phyloP scores from a whole-genome alignment of 768 basidiomycete species.

The Lactarius deliciosus region DNA sequence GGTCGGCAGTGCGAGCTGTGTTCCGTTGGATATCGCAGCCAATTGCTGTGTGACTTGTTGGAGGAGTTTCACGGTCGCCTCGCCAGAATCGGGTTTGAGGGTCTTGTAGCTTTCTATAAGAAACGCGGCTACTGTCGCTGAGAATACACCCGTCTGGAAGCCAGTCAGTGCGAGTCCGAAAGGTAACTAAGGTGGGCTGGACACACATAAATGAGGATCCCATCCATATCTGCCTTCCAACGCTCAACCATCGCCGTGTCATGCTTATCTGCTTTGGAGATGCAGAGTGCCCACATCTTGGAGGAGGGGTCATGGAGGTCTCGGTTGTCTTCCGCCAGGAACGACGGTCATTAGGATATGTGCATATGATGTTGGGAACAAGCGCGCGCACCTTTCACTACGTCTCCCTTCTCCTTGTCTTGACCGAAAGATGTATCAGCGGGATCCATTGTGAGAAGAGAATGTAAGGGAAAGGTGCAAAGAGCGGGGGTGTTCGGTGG shows the following conservation, averaged over 20 bases:
- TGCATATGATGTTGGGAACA: background rate
- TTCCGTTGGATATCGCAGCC: slow-evolving; percentile 16
- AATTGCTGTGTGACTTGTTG: slow-evolving; percentile 20
- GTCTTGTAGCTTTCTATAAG: slow-evolving; percentile 27
- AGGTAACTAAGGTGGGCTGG: background rate
- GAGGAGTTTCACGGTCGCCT: slow-evolving; percentile 1
- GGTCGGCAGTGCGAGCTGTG: background rate
- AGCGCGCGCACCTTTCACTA: background rate
- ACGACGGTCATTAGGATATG: background rate
- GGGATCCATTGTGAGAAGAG: slow-evolving; percentile 11
- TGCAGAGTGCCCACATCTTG: slow-evolving; percentile 26
- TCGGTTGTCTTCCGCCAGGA: background rate
- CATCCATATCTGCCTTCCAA: slow-evolving; percentile 25
- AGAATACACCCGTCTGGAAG: slow-evolving; percentile 26
- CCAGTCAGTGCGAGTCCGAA: background rate
- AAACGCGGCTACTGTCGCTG: slow-evolving; percentile 27
- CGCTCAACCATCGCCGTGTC: slow-evolving; percentile 16
- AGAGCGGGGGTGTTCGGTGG: background rate
- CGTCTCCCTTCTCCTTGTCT: slow-evolving; percentile 17
- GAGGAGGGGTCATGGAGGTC: slow-evolving; percentile 10
- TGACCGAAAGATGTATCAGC: background rate
- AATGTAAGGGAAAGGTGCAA: background rate
- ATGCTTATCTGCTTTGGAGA: slow-evolving; percentile 4
- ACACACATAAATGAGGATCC: slow-evolving; percentile 28
- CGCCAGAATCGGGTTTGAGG: slow-evolving; percentile 23